These are phyloP conservation scores for Yarrowia keelungensis DNA, from an alignment of 805 yeast species.

Conservation along the genomic window DNA sequence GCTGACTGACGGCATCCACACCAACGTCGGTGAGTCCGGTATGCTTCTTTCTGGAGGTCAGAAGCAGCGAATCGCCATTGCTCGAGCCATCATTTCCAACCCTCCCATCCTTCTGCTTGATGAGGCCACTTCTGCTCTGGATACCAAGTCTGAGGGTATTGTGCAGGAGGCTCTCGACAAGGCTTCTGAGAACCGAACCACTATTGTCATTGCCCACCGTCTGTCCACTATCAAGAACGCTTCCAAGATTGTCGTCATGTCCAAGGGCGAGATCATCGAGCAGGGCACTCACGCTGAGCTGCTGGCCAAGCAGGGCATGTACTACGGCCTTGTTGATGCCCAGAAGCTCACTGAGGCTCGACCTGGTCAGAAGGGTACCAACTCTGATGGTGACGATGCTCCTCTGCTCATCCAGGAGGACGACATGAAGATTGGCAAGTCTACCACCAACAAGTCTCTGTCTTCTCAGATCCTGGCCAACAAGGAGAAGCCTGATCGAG, in stretches of 20 bases:
- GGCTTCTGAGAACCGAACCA: conserved; percentile 53
- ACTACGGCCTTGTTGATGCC: conserved; percentile 51
- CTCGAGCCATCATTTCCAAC: conserved; percentile 68
- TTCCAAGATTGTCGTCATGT: conserved; percentile 60
- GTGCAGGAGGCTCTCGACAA: conserved; percentile 54
- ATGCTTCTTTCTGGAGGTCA: conserved; percentile 73
- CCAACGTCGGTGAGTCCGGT: conserved; percentile 69
- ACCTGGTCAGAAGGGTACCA: conserved; percentile 39
- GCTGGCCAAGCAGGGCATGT: conserved; percentile 46
- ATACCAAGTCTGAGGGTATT: conserved; percentile 55
- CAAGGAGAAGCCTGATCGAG: conserved; percentile 25
- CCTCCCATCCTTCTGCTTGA: conserved; percentile 67
- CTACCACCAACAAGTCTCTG: conserved; percentile 42
- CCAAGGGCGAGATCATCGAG: conserved; percentile 59
- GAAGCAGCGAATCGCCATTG: conserved; percentile 74
- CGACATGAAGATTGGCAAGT: conserved; percentile 28
- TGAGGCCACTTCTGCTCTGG: conserved; percentile 70
- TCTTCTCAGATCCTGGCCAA: conserved; percentile 41
- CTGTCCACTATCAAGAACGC: conserved; percentile 64
- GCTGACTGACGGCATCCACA: conserved; percentile 81
- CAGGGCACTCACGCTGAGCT: conserved; percentile 54
- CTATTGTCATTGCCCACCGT: conserved; percentile 66
- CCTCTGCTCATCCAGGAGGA: conserved; percentile 39
- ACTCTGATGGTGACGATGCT: conserved; percentile 1
- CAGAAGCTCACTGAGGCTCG: conserved; percentile 46